Evolutionary conservation across 176 grass and related monocot genomes (phyloP), one percentile per base, ranked within the genome.

Genomic region (Stipa capillata): DNA sequence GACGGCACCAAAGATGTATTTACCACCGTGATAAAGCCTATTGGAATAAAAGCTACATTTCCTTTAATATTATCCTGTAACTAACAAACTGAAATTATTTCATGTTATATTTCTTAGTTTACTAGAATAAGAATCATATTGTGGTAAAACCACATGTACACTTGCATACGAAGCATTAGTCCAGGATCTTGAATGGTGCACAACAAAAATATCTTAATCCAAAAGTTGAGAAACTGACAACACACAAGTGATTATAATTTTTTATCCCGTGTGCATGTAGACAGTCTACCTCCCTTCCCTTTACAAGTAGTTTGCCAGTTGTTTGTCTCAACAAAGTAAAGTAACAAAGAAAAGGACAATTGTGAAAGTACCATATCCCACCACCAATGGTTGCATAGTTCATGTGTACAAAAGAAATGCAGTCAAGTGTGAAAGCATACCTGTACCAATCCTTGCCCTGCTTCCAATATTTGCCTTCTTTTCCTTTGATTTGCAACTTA

Each of bases 401-500:
- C 49, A 59, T 37, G 18, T 71, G 20, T 39, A 40, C 12, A 64
- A 72, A 78, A 69, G 33, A 82, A 77, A 66, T 48, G 21, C 33
- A 66, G 73, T 67, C 3, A 73, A 66, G 36, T 66, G 69, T 57
- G 7, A 51, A 66, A 73, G 62, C 82, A 78, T 94, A 98, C 96
- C 96, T 98, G 80, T 94, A 98, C 96, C 96, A 98, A 84, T 98
- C 92, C 80, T 93, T 98, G 24, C 92, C 91, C 81, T 92, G 96
- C 74, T 94, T 98, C 96, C 96, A 98, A 48, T 71, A 67, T 83
- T 98, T 98, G 33, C 89, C 83, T 81, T 91, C 87, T 51, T 79
- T 87, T 79, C 78, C 90, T 78, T 89, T 98, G 47, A 85, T 79
- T 58, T 79, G 87, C 70, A 98, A 32, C 82, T 94, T 98, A 36